phyloP scores from a whole-genome alignment of 2,329 filamentous ascomycete species.

The Fusarium equiseti region DNA sequence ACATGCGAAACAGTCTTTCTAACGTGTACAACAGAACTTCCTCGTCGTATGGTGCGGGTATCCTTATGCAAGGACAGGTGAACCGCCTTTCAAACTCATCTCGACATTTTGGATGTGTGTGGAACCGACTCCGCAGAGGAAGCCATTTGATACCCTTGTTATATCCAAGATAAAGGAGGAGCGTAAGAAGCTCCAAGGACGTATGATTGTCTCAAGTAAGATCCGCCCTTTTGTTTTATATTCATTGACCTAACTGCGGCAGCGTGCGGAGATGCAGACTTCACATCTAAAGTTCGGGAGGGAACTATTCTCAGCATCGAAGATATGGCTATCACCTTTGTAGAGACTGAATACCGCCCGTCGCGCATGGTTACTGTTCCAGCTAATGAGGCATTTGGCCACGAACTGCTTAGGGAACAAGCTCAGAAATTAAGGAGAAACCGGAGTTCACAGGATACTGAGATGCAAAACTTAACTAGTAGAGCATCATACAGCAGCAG shows the following conservation, averaged over 20 bases:
- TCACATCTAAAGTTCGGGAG: neutral
- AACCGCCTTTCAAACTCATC: neutral
- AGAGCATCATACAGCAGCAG: too few relatives aligned
- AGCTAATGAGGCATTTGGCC: too few relatives aligned
- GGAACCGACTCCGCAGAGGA: neutral
- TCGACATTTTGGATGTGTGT: conserved; percentile 12
- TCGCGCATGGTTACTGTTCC: neutral
- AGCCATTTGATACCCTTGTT: conserved; percentile 6
- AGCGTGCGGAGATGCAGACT: neutral
- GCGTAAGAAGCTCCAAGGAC: neutral
- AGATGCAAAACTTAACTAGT: too few relatives aligned
- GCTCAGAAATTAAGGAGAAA: too few relatives aligned
- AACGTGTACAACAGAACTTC: conserved; percentile 1
- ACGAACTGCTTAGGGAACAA: too few relatives aligned
- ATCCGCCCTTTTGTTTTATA: too few relatives aligned
- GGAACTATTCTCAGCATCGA: conserved; percentile 4
- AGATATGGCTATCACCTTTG: conserved; percentile 3
- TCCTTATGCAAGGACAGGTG: conserved; percentile 2
- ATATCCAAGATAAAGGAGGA: conserved; percentile 10
- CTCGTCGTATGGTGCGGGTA: conserved; percentile 18
- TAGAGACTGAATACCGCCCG: conserved; percentile 7
- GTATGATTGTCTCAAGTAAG: conserved; percentile 9
- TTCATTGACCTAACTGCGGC: neutral
- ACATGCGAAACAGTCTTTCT: too few relatives aligned
- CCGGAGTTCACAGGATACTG: too few relatives aligned